A percentile compares a stretch with the other conserved stretches of the same genome.
Evolutionary conservation across 768 basidiomycete species (phyloP).

Genomic region (Pleurotus cornucopiae): DNA sequence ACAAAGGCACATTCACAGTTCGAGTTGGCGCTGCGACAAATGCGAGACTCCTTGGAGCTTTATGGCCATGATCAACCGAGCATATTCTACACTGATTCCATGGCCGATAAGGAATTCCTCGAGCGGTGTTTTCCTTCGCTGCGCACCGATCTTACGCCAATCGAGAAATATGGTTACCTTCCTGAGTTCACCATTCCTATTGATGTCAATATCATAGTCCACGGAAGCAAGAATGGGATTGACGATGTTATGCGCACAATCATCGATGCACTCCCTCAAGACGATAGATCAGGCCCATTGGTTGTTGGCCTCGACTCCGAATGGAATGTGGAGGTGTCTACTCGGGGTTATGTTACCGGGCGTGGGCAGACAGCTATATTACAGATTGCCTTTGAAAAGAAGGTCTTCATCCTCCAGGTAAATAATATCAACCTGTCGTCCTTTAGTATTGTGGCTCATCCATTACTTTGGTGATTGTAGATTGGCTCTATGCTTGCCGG

Average conservation of each 20-base stretch:
- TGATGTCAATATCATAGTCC: constrained; percentile 9
- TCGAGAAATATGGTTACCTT: constrained; percentile 21
- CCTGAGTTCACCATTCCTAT: constrained; percentile 13
- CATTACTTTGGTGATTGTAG: no score
- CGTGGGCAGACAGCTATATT: no score
- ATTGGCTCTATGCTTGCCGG: no score
- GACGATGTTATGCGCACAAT: constrained; percentile 8
- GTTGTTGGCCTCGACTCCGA: constrained; percentile 5
- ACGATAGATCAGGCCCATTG: neutral
- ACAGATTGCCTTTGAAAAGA: no score
- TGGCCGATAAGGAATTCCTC: constrained; percentile 15
- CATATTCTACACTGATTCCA: constrained; percentile 16
- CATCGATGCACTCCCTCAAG: neutral
- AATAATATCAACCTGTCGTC: no score
- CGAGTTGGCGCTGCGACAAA: constrained; percentile 13
- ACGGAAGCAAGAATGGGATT: constrained; percentile 4
- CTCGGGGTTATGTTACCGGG: no score
- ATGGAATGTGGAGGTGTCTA: neutral
- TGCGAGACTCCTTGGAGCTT: constrained; percentile 9
- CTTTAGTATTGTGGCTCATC: no score
- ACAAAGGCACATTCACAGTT: constrained; percentile 26
- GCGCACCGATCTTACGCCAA: constrained; percentile 5
- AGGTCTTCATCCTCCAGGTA: no score
- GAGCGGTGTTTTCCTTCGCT: constrained; percentile 16
- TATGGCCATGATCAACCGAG: constrained; percentile 14